Conservation (phyloP, 2,329 filamentous ascomycete genomes). For the Alternaria dauci region DNA sequence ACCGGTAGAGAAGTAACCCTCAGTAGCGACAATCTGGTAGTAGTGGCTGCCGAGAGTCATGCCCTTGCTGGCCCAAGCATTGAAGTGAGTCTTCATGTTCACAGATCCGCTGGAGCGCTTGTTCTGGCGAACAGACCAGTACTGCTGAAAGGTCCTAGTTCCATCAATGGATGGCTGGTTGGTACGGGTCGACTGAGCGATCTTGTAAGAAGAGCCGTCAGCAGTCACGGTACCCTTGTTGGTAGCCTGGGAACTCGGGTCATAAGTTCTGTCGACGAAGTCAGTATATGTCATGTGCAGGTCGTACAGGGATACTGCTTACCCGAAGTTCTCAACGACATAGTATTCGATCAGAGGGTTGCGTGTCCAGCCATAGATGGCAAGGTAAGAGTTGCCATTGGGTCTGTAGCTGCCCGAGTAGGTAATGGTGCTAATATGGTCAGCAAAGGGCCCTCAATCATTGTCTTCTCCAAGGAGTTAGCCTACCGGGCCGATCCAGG, state of each 20-base stretch:
- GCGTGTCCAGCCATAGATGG: conserved; percentile 66
- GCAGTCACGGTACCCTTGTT: conserved; percentile 44
- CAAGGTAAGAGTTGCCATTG: conserved; percentile 57
- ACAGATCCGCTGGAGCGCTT: conserved; percentile 45
- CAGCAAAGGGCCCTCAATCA: not conserved
- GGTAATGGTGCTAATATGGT: conserved; percentile 36
- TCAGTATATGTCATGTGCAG: not conserved
- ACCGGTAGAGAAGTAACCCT: conserved; percentile 61
- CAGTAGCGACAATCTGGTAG: conserved; percentile 51
- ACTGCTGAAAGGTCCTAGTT: conserved; percentile 62
- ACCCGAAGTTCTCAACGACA: conserved; percentile 60
- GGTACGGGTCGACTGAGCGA: conserved; percentile 39
- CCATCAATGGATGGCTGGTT: conserved; percentile 61
- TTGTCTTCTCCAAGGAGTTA: conserved; percentile 8
- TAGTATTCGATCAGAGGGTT: conserved; percentile 65
- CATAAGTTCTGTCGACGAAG: conserved; percentile 48
- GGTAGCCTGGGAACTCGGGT: conserved; percentile 56
- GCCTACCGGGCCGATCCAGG: conserved; percentile 60
- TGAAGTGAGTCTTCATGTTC: conserved; percentile 47
- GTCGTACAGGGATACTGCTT: not conserved
- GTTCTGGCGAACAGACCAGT: conserved; percentile 53
- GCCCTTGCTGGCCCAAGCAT: conserved; percentile 46
- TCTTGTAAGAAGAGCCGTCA: conserved; percentile 46
- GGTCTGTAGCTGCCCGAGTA: conserved; percentile 49
- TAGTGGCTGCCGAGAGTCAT: conserved; percentile 44